phyloP scores from a whole-genome alignment of 352 stramenopile genomes.

The Vaucheria bursata region DNA sequence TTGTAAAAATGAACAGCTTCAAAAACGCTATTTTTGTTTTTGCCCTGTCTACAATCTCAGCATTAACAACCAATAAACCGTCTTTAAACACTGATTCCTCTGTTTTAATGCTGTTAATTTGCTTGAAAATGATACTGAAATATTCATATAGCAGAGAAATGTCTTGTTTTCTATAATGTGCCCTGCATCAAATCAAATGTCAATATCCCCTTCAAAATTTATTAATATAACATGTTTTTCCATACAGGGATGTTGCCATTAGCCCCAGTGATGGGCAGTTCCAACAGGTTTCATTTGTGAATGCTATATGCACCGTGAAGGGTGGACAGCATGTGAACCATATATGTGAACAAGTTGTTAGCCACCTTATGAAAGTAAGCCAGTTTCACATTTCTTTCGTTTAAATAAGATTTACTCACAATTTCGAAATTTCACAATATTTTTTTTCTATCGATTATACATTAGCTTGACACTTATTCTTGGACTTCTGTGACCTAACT shows the following conservation, averaged over 20 bases:
- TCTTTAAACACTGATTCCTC: background rate
- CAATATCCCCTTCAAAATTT: background rate
- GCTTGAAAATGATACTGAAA: background rate
- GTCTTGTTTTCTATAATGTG: background rate
- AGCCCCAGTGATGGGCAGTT: conserved; percentile 68
- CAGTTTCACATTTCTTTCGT: background rate
- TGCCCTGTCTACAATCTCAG: background rate
- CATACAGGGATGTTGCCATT: conserved; percentile 22
- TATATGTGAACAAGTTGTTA: conserved; percentile 80
- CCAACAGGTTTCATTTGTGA: conserved; percentile 97
- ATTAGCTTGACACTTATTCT: background rate
- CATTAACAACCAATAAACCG: background rate
- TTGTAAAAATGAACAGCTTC: background rate
- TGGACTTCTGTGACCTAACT: background rate
- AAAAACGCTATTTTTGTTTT: background rate
- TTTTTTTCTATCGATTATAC: background rate
- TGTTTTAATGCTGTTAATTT: background rate
- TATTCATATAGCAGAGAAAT: background rate
- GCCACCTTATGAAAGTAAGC: conserved; percentile 50
- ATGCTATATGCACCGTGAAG: conserved; percentile 92
- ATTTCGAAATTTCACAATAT: background rate
- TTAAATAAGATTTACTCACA: background rate
- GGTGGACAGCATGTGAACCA: conserved; percentile 91
- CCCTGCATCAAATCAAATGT: background rate
- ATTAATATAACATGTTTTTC: background rate